Base-by-base conservation (phyloP, 306 rosid genomes). In the Inga oerstediana region DNA sequence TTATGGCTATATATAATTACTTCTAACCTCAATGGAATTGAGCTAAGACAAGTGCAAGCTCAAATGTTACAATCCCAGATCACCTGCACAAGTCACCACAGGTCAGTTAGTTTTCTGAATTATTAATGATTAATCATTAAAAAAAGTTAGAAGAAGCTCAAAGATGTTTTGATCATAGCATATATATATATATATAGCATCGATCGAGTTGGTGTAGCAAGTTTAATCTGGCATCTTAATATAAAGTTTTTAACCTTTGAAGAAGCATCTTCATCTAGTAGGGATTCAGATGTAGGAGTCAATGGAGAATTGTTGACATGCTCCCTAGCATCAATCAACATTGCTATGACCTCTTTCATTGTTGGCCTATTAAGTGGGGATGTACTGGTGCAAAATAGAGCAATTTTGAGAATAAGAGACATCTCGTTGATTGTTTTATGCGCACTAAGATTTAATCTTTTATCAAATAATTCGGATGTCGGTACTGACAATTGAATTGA, bases 331-430 rank as follows among this genome's bases (percentile, higher is more conserved):
- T 93, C 93, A 79, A 89, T 83, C 92, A 93, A 83, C 97, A 93
- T 93, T 41, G 91, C 92, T 43, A 93, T 87, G 84, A 93, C 97
- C 87, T 93, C 97, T 87, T 89, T 87, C 94, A 93, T 93, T 67
- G 97, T 93, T 68, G 97, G 97, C 86, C 97, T 85, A 80, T 88
- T 93, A 59, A 91, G 87, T 15, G 97, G 97, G 82, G 92, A 87
- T 10, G 91, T 41, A 43, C 93, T 91, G 24, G 94, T 91, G 87
- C 97, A 93, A 81, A 93, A 93, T 84, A 93, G 58, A 13, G 93
- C 94, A 59, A 93, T 93, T 82, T 93, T 93, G 64, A 93, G 93
- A 85, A 93, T 77, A 39, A 93, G 87, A 83, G 93, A 88, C 90
- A 93, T 91, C 82, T 93, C 97, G 19, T 93, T 92, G 1, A 69